Base-by-base conservation (phyloP, 495 filamentous ascomycete species). In the Penicillium lagena region DNA sequence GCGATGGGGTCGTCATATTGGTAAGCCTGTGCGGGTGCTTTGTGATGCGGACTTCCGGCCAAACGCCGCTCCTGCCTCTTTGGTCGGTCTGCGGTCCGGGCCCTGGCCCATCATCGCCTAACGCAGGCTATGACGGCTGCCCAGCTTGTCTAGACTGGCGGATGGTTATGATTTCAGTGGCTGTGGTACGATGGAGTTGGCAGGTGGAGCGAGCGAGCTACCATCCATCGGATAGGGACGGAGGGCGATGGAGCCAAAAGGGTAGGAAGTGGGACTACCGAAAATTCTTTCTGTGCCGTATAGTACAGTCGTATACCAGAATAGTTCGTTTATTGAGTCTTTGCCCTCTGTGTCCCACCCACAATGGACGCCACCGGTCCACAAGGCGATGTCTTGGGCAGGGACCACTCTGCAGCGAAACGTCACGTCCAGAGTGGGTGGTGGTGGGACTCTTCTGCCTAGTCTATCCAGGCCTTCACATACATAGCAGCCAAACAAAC, bases 1-100 rank as follows among this genome's bases (percentile, higher is more conserved):
- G 83, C 83, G n/a, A 60, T 90, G 62, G 77, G 82, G 52, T 75
- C 85, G 40, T 77, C 82, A 29, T 88, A 87, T 62, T 89, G 85
- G 85, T 73, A 59, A 51, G 27, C n/a, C 5, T 2, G n/a, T 34
- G 9, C 10, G n/a, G 32, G 22, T 22, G 22, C 22, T 22, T 2
- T 6, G 22, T 4, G 22, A 4, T 22, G 22, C 22, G 22, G 22
- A 22, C 22, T 22, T 22, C 22, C 22, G 22, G 6, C 22, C 22
- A 22, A 17, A 22, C 22, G 22, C 22, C 22, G 22, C 22, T 22
- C 22, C 22, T 22, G 22, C 22, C 22, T 22, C 4, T 22, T 22
- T 4, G 22, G 22, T 4, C 22, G 22, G 22, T 22, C 22, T 22
- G 22, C 22, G 2, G 22, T 22, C 22, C 22, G 22, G 22, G 22